Conservation (phyloP, 139 green algal genomes). For the Pseudopediastrum boryanum region DNA sequence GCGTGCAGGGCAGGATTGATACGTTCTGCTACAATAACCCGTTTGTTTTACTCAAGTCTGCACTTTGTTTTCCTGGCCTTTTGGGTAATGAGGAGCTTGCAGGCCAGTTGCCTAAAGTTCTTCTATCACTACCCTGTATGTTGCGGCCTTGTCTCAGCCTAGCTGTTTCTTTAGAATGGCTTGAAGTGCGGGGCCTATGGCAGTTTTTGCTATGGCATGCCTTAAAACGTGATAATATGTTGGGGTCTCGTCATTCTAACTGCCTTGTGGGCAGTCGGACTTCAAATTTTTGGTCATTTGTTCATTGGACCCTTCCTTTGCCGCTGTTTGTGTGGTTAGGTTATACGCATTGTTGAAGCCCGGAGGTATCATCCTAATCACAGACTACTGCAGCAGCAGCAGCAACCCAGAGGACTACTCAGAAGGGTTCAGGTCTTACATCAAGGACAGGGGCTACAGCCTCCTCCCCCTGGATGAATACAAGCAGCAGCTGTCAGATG, state of each 20-base stretch:
- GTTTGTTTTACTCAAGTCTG: no score
- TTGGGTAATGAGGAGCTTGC: no score
- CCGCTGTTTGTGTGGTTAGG: conserved; percentile 4
- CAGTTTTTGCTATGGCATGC: neutral
- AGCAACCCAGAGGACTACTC: neutral
- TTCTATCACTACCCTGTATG: no score
- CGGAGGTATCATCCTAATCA: conserved; percentile 79
- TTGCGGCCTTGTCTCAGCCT: no score
- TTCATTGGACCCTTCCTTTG: neutral
- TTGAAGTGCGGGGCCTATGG: no score
- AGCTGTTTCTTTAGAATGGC: no score
- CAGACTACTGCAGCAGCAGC: conserved; percentile 78
- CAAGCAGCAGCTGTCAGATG: conserved; percentile 47
- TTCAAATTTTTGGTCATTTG: neutral
- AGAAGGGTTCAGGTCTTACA: conserved; percentile 71
- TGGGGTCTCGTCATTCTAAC: neutral
- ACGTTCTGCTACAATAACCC: no score
- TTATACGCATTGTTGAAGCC: conserved; percentile 72
- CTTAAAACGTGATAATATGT: neutral
- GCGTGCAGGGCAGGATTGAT: no score
- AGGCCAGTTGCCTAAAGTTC: no score
- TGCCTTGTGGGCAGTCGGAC: neutral
- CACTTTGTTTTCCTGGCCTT: no score
- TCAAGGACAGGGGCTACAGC: conserved; percentile 70
- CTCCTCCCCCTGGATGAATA: conserved; percentile 68